These are phyloP conservation scores for Otatea glauca DNA, from an alignment of 176 grass and related monocot genomes.

Conservation along the genomic window DNA sequence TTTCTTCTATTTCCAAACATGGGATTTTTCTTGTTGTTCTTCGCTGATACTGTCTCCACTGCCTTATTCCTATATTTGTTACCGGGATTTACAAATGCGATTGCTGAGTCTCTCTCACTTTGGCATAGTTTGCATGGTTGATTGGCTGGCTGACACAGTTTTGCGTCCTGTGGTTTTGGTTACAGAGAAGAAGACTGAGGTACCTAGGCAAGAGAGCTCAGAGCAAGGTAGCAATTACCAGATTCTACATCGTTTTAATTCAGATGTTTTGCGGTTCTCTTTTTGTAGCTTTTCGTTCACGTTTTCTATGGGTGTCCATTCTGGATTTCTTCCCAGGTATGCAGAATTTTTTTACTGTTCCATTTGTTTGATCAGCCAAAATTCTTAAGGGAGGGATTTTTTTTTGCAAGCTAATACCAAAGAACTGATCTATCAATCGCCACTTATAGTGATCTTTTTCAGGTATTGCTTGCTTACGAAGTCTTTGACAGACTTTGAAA, in stretches of 20 bases:
- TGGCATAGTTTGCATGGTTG: neutral
- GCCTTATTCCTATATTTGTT: neutral
- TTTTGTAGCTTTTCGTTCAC: neutral
- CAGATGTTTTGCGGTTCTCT: neutral
- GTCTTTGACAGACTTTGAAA: conserved; percentile 34
- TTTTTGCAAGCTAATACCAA: neutral
- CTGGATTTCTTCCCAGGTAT: neutral
- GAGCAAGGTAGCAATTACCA: conserved; percentile 64
- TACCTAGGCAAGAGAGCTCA: conserved; percentile 48
- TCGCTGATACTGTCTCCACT: neutral
- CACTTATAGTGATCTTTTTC: neutral
- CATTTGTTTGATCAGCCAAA: conserved; percentile 27
- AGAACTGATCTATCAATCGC: neutral
- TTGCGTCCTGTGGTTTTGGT: conserved; percentile 23
- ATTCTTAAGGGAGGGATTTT: neutral
- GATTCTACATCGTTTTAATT: conserved; percentile 11
- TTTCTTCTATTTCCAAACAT: neutral
- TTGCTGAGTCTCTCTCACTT: neutral
- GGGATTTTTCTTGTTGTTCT: no score
- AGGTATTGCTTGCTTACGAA: neutral
- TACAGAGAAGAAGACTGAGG: conserved; percentile 60
- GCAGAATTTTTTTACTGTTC: conserved; percentile 23
- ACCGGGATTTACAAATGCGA: neutral
- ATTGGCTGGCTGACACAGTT: conserved; percentile 33
- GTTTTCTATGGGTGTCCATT: neutral